These are phyloP conservation scores for Solanum arcanum DNA, from an alignment of 257 asterid genomes.

Conservation along the genomic window DNA sequence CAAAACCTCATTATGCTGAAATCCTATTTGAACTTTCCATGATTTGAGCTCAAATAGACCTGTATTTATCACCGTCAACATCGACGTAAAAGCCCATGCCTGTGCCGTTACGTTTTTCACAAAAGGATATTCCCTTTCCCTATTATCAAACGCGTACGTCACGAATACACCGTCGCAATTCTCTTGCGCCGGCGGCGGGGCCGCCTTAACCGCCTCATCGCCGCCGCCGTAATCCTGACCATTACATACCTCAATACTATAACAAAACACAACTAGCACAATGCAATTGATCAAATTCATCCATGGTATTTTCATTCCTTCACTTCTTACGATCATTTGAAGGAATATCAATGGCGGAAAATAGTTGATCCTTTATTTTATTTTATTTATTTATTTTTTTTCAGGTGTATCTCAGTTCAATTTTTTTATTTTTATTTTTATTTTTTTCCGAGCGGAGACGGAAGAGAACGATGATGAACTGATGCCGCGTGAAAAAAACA, in stretches of 20 bases:
- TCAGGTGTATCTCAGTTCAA: background rate
- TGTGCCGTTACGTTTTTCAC: conserved; percentile 76
- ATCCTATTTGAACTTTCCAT: conserved; percentile 58
- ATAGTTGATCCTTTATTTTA: background rate
- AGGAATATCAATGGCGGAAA: background rate
- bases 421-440: background rate
- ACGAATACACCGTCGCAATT: conserved; percentile 59
- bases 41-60: conserved; percentile 54
- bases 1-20: conserved; percentile 62
- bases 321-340: background rate
- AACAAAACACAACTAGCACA: conserved; percentile 14
- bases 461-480: background rate
- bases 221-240: conserved; percentile 35
- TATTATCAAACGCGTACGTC: conserved; percentile 46
- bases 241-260: background rate
- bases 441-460: background rate
- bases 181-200: conserved; percentile 34
- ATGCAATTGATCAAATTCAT: background rate
- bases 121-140: conserved; percentile 57
- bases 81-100: conserved; percentile 68
- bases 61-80: conserved; percentile 36
- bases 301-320: conserved; percentile 34
- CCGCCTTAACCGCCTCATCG: conserved; percentile 8
- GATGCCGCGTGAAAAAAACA: conserved; percentile 1
- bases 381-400: too few species aligned